Base-by-base conservation (phyloP, 179 eudicot species). In the Drosera spatulata region DNA sequence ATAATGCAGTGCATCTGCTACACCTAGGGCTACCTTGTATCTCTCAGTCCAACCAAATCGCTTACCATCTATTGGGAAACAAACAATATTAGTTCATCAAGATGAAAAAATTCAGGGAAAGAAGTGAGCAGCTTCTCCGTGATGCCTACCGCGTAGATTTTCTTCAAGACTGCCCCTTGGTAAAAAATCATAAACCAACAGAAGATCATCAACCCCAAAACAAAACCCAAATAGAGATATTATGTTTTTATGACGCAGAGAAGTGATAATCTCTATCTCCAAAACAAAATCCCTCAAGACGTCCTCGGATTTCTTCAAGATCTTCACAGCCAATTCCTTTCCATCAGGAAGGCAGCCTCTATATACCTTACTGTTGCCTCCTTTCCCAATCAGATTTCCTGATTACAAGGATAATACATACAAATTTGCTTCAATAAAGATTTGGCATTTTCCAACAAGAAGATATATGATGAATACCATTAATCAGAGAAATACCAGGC, bases 121-220 rank as follows among this genome's bases (percentile, higher is more conserved):
- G 10, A 53, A 53, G 58, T 55, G 3, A 8, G 58, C 11, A 50
- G 10, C 15, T 9, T 39, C 4, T 15, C 5, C 9, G 43, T 49
- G 12, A 37, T 33, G 61, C 58, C 15, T 75, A 84, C 91, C 81
- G 55, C 79, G 81, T 64, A 84, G 86, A 63, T 71, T 82, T 39
- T 84, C 87, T 56, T 84, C 86, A 9, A 84, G 72, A 65, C 86
- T 84, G 68, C 90, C 90, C 58, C 79, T 79, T 48, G 82, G 69
- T 52, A 84, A 50, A 65, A 82, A 73, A 77, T 84, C 79, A 79
- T 84, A 84, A 63, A 82, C 87, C 71, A 84, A 52, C 42, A 82
- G 75, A 38, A 84, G 79, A 43, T 77, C 69, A 61, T 71, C 64
- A 55, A 69, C 83, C 74, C 82, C 91, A 46, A 70, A 69, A 69